Percentiles rank a stretch among this genome's conserved stretches.
Conservation (phyloP, 306 rosid species). For the Glycine soja region DNA sequence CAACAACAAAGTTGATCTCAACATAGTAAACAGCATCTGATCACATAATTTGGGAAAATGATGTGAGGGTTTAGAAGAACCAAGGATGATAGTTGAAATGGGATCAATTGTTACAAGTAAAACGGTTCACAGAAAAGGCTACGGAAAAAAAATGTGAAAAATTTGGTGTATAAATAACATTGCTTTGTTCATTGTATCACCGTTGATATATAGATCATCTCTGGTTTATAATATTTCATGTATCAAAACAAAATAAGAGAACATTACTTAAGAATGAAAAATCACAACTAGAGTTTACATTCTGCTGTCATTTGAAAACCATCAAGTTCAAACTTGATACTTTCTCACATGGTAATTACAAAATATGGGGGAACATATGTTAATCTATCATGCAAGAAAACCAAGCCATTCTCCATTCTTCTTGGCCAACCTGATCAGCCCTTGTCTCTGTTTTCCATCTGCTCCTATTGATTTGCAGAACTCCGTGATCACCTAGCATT, state of each 20-base stretch:
- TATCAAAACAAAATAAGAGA: constrained; percentile 49
- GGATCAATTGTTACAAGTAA: background rate
- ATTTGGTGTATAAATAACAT: constrained; percentile 30
- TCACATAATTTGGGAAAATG: no score
- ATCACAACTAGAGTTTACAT: constrained; percentile 54
- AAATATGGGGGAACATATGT: constrained; percentile 43
- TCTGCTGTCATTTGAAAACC: constrained; percentile 46
- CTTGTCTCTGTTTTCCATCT: constrained; percentile 98
- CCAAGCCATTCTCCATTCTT: constrained; percentile 98
- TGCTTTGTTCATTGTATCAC: constrained; percentile 27
- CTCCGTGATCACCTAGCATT: constrained; percentile 84
- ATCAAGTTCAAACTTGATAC: constrained; percentile 49
- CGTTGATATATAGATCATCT: constrained; percentile 37
- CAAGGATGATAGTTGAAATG: background rate
- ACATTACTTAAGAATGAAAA: constrained; percentile 51
- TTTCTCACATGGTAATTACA: constrained; percentile 55
- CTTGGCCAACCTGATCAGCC: constrained; percentile 93
- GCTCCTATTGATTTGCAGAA: constrained; percentile 99
- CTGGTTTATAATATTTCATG: constrained; percentile 26
- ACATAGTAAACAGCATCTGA: background rate
- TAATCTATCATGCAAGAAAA: constrained; percentile 76
- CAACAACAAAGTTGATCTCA: background rate
- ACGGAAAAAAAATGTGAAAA: background rate
- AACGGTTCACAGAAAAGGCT: no score
- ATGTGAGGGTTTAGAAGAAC: constrained; percentile 4